phyloP scores from a whole-genome alignment of 108 stramenopile genomes.

The Cyclostephanos invisitatus region DNA sequence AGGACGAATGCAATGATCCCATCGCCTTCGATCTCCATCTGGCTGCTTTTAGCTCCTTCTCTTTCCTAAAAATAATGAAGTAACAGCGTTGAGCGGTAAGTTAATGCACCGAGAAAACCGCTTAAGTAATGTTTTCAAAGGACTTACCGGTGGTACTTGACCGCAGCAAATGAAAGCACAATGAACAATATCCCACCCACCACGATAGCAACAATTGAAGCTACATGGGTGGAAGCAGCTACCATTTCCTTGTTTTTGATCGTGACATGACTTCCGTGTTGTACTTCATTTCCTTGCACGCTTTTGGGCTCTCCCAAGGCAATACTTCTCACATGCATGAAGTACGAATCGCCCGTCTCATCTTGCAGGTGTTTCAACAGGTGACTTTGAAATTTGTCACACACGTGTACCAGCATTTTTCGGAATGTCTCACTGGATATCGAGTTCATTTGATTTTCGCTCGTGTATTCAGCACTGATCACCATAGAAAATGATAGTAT shows the following conservation, averaged over 20 bases:
- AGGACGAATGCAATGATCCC: not conserved
- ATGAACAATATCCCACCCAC: slow-evolving; percentile 29
- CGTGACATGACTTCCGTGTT: not conserved
- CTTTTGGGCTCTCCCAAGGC: slow-evolving; percentile 11
- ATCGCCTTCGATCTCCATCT: slow-evolving; percentile 41
- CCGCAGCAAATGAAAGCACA: slow-evolving; percentile 18
- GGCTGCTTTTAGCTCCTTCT: slow-evolving; percentile 27
- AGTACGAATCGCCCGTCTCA: slow-evolving; percentile 28
- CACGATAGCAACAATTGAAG: slow-evolving; percentile 37
- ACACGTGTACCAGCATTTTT: slow-evolving; percentile 44
- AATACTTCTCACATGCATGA: slow-evolving; percentile 28
- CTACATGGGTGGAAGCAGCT: slow-evolving; percentile 5
- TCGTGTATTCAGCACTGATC: slow-evolving; percentile 31
- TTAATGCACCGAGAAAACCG: not conserved
- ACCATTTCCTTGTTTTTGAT: not conserved
- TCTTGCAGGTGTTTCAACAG: slow-evolving; percentile 28
- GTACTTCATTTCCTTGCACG: not conserved
- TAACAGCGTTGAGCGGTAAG: not conserved
- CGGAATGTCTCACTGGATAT: slow-evolving; percentile 21
- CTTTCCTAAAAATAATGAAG: slow-evolving; percentile 16
- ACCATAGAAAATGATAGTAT: slow-evolving; percentile 24
- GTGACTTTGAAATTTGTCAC: slow-evolving; percentile 38
- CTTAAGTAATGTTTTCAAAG: not conserved
- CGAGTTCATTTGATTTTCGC: slow-evolving; percentile 8
- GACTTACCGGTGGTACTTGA: slow-evolving; percentile 29